Evolutionary conservation across 2,329 filamentous ascomycete species (phyloP).

Genomic region (Rutstroemia sp.): DNA sequence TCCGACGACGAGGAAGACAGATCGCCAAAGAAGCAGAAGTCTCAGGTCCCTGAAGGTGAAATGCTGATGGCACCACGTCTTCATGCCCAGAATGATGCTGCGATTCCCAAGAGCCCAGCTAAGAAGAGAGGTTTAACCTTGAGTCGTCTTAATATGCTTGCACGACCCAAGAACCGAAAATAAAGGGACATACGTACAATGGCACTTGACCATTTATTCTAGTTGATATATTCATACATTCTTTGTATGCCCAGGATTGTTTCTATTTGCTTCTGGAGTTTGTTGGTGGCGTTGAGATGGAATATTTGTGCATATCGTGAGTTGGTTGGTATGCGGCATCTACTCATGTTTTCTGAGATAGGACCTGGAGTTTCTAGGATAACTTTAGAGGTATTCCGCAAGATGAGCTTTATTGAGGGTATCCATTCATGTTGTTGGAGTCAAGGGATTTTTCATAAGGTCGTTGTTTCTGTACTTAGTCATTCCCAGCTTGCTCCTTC

Average conservation of each 20-base stretch:
- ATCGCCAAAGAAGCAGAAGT: conserved; percentile 52
- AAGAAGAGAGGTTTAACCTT: conserved; percentile 46
- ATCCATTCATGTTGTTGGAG: not conserved
- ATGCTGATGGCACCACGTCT: conserved; percentile 27
- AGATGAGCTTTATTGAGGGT: not conserved
- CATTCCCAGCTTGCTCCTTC: conserved; percentile 1
- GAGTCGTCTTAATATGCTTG: conserved; percentile 54
- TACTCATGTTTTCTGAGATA: not conserved
- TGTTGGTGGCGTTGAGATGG: conserved; percentile 6
- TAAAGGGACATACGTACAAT: conserved; percentile 23
- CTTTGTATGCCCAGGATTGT: conserved; percentile 2
- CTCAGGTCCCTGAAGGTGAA: conserved; percentile 20
- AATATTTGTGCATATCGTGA: conserved; percentile 10
- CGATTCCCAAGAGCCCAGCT: conserved; percentile 34
- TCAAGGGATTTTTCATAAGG: not conserved
- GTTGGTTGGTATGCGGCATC: conserved; percentile 3
- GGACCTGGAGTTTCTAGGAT: not conserved
- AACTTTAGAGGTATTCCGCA: not conserved
- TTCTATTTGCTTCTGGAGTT: conserved; percentile 8
- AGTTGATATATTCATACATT: conserved; percentile 5
- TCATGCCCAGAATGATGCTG: conserved; percentile 21
- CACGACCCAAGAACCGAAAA: conserved; percentile 50
- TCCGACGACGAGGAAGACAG: conserved; percentile 50
- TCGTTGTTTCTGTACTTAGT: conserved; percentile 8
- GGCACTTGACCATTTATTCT: conserved; percentile 8